These are phyloP conservation scores for Whalleya microplaca DNA, from an alignment of 2,329 filamentous ascomycete species.

Conservation along the genomic window DNA sequence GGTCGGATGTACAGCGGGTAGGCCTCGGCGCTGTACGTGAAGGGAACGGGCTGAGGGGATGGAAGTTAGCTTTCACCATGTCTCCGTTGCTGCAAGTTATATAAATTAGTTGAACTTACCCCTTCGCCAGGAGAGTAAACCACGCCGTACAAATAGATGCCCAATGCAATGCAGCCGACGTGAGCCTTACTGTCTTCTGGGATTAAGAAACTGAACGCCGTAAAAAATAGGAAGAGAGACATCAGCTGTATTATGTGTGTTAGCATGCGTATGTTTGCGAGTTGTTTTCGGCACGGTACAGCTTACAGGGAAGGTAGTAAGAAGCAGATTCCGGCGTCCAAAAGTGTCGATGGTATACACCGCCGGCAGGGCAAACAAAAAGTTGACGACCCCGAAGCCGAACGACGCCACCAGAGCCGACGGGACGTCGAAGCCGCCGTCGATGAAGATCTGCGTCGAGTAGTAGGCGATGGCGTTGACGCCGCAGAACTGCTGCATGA, in stretches of 20 bases:
- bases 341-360: conserved; percentile 71
- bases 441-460: conserved; percentile 62
- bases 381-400: conserved; percentile 68
- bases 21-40: conserved; percentile 69
- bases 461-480: conserved; percentile 55
- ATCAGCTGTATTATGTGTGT: conserved; percentile 49
- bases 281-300: no score
- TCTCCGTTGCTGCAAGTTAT: neutral
- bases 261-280: no score
- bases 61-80: neutral
- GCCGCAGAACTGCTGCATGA: conserved; percentile 64
- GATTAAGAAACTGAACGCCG: conserved; percentile 52
- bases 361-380: conserved; percentile 65
- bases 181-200: conserved; percentile 41
- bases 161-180: conserved; percentile 50
- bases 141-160: conserved; percentile 54
- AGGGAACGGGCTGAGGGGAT: conserved; percentile 53
- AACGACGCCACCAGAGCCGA: conserved; percentile 62
- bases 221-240: conserved; percentile 53
- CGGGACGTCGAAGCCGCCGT: conserved; percentile 55
- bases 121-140: conserved; percentile 65
- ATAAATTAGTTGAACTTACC: conserved; percentile 35
- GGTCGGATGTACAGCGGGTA: conserved; percentile 67
- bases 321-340: conserved; percentile 65
- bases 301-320: conserved; percentile 61